Conservation (phyloP, 345 rosid species). For the Bruguiera sexangula region DNA sequence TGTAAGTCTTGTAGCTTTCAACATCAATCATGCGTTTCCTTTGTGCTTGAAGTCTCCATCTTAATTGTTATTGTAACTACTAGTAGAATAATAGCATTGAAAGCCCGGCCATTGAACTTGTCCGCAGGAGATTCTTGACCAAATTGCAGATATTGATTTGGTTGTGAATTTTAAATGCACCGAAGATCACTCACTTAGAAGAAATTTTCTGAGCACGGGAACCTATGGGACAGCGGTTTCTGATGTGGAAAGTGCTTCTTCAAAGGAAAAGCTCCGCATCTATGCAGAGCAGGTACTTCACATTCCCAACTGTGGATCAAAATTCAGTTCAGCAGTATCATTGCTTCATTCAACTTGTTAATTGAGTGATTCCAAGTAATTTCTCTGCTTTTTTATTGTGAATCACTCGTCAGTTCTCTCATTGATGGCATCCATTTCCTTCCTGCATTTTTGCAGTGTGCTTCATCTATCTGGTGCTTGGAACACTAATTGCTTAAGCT, state of each 20-base stretch:
- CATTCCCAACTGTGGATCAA: neutral
- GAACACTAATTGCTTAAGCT: neutral
- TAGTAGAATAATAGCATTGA: neutral
- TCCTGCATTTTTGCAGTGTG: neutral
- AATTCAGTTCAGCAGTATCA: neutral
- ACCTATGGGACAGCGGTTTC: conserved; percentile 32
- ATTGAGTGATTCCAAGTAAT: neutral
- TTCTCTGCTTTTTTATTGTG: neutral
- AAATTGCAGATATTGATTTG: conserved; percentile 75
- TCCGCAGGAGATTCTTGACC: conserved; percentile 76
- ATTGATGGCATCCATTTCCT: neutral
- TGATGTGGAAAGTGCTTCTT: conserved; percentile 29
- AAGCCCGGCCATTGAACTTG: neutral
- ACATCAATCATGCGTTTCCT: neutral
- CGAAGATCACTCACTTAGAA: conserved; percentile 41
- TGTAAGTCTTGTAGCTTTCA: conserved; percentile 14
- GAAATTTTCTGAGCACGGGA: conserved; percentile 19
- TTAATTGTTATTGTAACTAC: neutral
- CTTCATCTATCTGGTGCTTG: neutral
- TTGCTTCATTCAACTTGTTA: neutral
- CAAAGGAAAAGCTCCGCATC: conserved; percentile 41
- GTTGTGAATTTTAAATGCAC: conserved; percentile 72
- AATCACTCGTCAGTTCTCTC: neutral
- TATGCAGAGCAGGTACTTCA: conserved; percentile 56
- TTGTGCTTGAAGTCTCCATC: too few species aligned